Evolutionary conservation across 2,329 filamentous ascomycete genomes (phyloP).

Genomic region (Claviceps spartinae): DNA sequence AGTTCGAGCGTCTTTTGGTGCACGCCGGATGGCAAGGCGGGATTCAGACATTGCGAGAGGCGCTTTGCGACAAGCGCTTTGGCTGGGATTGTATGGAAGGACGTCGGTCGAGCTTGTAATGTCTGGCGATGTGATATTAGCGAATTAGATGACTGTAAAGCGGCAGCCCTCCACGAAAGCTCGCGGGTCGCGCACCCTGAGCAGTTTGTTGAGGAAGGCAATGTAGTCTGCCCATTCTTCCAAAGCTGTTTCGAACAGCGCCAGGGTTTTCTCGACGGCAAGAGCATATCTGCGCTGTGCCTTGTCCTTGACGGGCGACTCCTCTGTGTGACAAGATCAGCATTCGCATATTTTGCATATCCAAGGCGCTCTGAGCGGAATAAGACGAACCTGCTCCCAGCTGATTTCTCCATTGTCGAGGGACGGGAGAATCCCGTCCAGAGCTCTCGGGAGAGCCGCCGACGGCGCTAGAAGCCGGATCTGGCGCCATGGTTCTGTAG

Average conservation of each 20-base stretch:
- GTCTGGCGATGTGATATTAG: slow-evolving; percentile 38
- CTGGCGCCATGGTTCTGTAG: slow-evolving; percentile 44
- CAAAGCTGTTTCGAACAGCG: slow-evolving; percentile 80
- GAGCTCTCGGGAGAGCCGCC: slow-evolving; percentile 70
- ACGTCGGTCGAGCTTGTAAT: slow-evolving; percentile 70
- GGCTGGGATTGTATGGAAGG: slow-evolving; percentile 61
- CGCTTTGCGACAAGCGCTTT: slow-evolving; percentile 77
- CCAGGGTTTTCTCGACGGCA: slow-evolving; percentile 73
- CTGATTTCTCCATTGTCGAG: slow-evolving; percentile 64
- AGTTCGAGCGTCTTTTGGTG: slow-evolving; percentile 96
- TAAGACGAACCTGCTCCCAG: slow-evolving; percentile 55
- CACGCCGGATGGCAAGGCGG: slow-evolving; percentile 83
- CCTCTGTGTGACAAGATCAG: slow-evolving; percentile 28
- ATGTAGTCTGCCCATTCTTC: slow-evolving; percentile 99
- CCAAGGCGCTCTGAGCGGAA: slow-evolving; percentile 4
- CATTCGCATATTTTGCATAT: background rate
- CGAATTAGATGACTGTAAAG: background rate
- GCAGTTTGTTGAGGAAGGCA: slow-evolving; percentile 78
- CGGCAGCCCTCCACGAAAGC: background rate
- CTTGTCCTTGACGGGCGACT: slow-evolving; percentile 45
- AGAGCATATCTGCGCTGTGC: slow-evolving; percentile 78
- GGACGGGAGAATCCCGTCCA: slow-evolving; percentile 62
- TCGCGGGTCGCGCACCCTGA: slow-evolving; percentile 50
- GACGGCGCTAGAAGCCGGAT: slow-evolving; percentile 40
- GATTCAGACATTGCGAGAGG: slow-evolving; percentile 88